Percentiles rank a stretch among this genome's conserved stretches.
These are phyloP conservation scores for Calonectria henricotiae DNA, from an alignment of 2,329 filamentous ascomycete genomes.

Conservation along the genomic window DNA sequence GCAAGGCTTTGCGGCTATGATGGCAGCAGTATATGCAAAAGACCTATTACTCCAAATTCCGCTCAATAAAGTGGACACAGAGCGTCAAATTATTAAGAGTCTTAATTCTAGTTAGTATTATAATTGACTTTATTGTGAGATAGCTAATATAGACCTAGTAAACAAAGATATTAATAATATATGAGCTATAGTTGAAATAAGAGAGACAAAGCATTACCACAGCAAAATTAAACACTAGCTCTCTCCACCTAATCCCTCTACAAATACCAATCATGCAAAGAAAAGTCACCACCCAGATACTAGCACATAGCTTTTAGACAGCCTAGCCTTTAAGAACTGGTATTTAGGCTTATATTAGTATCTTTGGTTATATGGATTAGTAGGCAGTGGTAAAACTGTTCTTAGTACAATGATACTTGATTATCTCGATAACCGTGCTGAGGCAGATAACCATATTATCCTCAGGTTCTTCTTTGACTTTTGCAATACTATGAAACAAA, in stretches of 20 bases:
- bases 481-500: background rate
- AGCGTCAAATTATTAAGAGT: background rate
- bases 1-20: background rate
- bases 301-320: background rate
- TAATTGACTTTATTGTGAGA: background rate
- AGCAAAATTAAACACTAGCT: background rate
- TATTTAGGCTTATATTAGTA: background rate
- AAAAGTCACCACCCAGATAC: background rate
- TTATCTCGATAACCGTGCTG: background rate
- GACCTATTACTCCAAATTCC: background rate
- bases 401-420: background rate
- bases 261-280: background rate
- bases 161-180: background rate
- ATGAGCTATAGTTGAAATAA: background rate
- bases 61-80: accelerated
- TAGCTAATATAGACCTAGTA: background rate
- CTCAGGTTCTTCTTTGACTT: background rate
- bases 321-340: background rate
- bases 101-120: background rate
- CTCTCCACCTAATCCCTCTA: background rate
- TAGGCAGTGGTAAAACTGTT: background rate
- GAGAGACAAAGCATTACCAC: background rate
- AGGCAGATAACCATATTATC: background rate
- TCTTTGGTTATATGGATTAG: background rate
- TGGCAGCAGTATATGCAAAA: background rate